Conservation (phyloP, 1,139 yeast genomes). For the Scheffersomyces lignicola region DNA sequence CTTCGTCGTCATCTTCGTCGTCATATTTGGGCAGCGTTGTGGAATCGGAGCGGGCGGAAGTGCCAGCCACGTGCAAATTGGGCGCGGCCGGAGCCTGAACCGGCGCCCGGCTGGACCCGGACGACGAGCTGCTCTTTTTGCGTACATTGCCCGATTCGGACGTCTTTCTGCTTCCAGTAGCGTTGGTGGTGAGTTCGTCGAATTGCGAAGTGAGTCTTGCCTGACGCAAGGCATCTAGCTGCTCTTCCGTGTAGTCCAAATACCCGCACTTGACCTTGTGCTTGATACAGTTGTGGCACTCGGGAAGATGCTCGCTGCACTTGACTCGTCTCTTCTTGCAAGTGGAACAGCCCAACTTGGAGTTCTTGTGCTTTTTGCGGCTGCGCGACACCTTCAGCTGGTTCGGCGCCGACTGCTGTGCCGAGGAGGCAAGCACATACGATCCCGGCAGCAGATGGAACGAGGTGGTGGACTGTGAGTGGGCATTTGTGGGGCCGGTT, state of each 20-base stretch:
- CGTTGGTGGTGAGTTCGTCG: slow-evolving; percentile 7
- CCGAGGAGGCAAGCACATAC: no score
- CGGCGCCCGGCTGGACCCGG: slow-evolving; percentile 1
- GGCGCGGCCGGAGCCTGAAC: no score
- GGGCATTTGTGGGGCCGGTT: no score
- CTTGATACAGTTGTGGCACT: slow-evolving; percentile 42
- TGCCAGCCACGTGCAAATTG: slow-evolving; percentile 1
- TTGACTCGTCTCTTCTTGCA: slow-evolving; percentile 47
- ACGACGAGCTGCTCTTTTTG: background rate
- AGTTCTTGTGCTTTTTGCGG: slow-evolving; percentile 33
- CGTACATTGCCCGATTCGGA: background rate
- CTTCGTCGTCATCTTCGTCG: background rate
- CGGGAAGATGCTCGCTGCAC: slow-evolving; percentile 44
- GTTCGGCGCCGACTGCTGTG: background rate
- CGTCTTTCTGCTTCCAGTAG: background rate
- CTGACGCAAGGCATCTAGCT: slow-evolving; percentile 29
- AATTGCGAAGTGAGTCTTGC: slow-evolving; percentile 17
- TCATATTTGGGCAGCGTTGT: background rate
- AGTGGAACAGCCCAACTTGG: slow-evolving; percentile 43
- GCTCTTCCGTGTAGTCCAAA: slow-evolving; percentile 35
- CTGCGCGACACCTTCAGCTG: slow-evolving; percentile 9
- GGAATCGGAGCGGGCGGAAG: slow-evolving; percentile 1
- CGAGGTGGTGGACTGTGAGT: no score
- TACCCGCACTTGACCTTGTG: slow-evolving; percentile 45
- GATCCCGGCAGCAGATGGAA: no score